Evolutionary conservation across 805 yeast genomes (phyloP).

Genomic region (Candida sanyiensis): DNA sequence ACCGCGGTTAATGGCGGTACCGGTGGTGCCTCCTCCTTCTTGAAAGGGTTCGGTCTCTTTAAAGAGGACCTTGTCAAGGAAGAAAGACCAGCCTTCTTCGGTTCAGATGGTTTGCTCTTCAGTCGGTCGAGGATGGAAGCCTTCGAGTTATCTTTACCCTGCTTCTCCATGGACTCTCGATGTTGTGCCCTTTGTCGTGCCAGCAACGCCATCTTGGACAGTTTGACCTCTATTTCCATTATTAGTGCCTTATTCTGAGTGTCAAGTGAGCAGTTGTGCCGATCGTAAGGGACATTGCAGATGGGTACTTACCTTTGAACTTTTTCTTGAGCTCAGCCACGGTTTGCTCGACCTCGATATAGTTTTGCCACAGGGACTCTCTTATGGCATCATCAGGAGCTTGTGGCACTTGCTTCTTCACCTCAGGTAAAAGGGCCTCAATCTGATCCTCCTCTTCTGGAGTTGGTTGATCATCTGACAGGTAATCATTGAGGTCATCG

Average conservation of each 20-base stretch:
- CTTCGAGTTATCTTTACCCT: conserved; percentile 9
- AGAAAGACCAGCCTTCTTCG: not conserved
- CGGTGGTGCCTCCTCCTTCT: conserved; percentile 2
- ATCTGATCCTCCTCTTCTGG: conserved; percentile 38
- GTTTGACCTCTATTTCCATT: conserved; percentile 3
- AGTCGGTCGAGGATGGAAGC: conserved; percentile 22
- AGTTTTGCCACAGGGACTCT: conserved; percentile 54
- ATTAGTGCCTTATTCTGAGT: conserved; percentile 4
- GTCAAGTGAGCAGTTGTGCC: conserved; percentile 2
- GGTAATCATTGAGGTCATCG: conserved; percentile 29
- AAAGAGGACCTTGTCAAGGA: not conserved
- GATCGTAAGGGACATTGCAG: not conserved
- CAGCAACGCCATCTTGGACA: conserved; percentile 2
- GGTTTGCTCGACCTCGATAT: conserved; percentile 48
- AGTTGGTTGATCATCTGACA: conserved; percentile 29
- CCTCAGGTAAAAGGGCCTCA: conserved; percentile 37
- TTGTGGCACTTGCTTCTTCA: conserved; percentile 33
- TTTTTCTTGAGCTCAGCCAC: conserved; percentile 37
- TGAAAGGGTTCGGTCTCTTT: conserved; percentile 7
- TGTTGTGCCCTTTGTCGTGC: conserved; percentile 5
- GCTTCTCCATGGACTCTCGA: not conserved
- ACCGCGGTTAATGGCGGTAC: conserved; percentile 3
- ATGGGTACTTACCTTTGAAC: conserved; percentile 5
- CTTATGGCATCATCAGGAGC: conserved; percentile 46
- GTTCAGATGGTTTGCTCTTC: conserved; percentile 4